Percentiles rank a stretch among this genome's conserved stretches.
Evolutionary conservation across 2,329 filamentous ascomycete genomes (phyloP).

Genomic region (Talaromyces sp.): DNA sequence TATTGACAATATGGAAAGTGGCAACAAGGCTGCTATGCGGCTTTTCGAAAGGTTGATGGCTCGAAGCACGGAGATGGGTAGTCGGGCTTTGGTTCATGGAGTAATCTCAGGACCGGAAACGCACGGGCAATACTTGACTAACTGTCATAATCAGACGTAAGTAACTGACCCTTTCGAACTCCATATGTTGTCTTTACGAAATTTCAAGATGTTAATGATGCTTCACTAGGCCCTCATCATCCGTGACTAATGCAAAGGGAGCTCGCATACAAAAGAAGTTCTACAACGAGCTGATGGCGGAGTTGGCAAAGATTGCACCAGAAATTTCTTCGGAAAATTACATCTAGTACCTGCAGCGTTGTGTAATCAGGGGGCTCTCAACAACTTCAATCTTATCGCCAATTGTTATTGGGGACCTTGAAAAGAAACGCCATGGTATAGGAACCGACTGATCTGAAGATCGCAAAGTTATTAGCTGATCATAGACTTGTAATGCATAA

Average conservation of each 20-base stretch:
- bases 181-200: background rate
- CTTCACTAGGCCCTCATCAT: constrained; percentile 5
- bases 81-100: constrained; percentile 18
- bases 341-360: no score
- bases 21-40: background rate
- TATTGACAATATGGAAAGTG: constrained; percentile 8
- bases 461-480: no score
- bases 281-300: constrained; percentile 13
- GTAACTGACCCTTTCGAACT: background rate
- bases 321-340: background rate
- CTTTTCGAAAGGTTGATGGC: constrained; percentile 14
- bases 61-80: constrained; percentile 17
- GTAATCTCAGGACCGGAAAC: constrained; percentile 14
- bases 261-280: constrained; percentile 14
- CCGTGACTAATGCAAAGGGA: constrained; percentile 7
- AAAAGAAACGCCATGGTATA: no score
- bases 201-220: background rate
- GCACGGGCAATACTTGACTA: constrained; percentile 17
- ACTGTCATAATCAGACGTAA: constrained; percentile 17
- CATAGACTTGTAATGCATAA: no score
- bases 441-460: no score
- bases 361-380: no score
- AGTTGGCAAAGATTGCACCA: constrained; percentile 14
- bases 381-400: no score
- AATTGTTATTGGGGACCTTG: no score